phyloP scores from a whole-genome alignment of 345 rosid species.

The Eucalyptus grandis region DNA sequence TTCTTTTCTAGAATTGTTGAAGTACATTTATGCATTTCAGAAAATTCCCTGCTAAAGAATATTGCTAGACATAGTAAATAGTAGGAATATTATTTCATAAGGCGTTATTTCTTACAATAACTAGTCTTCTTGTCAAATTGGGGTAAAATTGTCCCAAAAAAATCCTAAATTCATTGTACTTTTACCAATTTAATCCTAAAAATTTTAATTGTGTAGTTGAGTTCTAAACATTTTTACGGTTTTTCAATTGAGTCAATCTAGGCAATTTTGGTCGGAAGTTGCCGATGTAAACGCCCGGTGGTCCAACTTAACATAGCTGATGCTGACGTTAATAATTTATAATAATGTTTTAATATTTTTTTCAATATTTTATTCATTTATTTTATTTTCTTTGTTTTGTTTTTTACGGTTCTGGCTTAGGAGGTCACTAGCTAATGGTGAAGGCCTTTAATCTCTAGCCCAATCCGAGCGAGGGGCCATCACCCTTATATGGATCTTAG shows the following conservation, averaged over 20 bases:
- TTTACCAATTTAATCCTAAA: too few relatives aligned
- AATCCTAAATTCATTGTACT: too few relatives aligned
- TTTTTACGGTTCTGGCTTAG: rapidly evolving
- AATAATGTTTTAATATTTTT: too few relatives aligned
- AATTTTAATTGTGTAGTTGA: too few relatives aligned
- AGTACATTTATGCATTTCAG: not conserved
- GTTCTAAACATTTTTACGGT: too few relatives aligned
- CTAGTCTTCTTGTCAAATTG: not conserved
- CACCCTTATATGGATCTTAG: too few relatives aligned
- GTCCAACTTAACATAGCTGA: rapidly evolving
- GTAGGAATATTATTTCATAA: not conserved
- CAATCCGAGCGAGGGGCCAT: too few relatives aligned
- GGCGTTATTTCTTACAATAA: not conserved
- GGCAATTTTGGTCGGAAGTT: rapidly evolving
- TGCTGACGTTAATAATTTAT: rapidly evolving
- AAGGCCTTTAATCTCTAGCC: rapidly evolving
- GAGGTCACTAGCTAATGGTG: too few relatives aligned
- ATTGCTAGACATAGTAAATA: not conserved
- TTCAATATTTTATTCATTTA: rapidly evolving
- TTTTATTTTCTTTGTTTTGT: too few relatives aligned
- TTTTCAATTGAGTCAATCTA: too few relatives aligned
- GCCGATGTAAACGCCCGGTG: rapidly evolving
- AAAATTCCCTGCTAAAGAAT: not conserved
- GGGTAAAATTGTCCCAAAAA: too few relatives aligned
- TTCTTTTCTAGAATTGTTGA: not conserved